Base-by-base conservation (phyloP, 371 early-diverging fungal species). In the Saksenaea vasiformis region DNA sequence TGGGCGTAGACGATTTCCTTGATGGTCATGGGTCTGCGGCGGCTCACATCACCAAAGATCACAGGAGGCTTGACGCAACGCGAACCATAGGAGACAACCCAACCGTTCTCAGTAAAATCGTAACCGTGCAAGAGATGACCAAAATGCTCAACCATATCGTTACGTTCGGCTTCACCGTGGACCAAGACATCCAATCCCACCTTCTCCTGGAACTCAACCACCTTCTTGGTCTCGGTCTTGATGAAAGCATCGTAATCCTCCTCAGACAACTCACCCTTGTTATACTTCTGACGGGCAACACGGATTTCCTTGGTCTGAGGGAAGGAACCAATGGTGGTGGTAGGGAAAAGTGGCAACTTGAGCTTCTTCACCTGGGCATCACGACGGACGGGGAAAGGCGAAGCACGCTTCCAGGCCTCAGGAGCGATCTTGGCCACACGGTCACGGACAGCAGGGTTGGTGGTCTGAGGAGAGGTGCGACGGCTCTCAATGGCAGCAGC, bases 101-200 rank as follows among this genome's bases (percentile, higher is more conserved):
- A 98, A 39, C 97, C 98, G 78, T 94, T 92, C 75, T 90, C 85
- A 66, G 95, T 93, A 71, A 96, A 95, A 36, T 88, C 90, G 80
- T 93, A 96, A 61, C 98, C 98, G 68, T 91, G 81, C 58, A 96
- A 83, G 56, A 80, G 66, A 54, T 83, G 83, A 68, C 88, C 94
- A 85, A 96, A 97, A 87, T 92, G 94, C 76, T 95, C 96, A 34
- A 96, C 98, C 98, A 98, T 97, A 78, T 97, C 97, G 75, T 93
- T 95, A 84, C 96, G 93, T 77, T 96, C 97, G 58, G 90, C 90
- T 74, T 97, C 97, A 80, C 98, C 98, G 78, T 98, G 98, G 60
- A 97, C 98, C 38, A 98, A 78, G 62, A 98, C 94, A 76, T 97
- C 98, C 54, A 98, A 78, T 15, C 90, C 95, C 56, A 90, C 75